Conservation (phyloP, 805 yeast species). For the Saccharomycopsis synnaedendra region DNA sequence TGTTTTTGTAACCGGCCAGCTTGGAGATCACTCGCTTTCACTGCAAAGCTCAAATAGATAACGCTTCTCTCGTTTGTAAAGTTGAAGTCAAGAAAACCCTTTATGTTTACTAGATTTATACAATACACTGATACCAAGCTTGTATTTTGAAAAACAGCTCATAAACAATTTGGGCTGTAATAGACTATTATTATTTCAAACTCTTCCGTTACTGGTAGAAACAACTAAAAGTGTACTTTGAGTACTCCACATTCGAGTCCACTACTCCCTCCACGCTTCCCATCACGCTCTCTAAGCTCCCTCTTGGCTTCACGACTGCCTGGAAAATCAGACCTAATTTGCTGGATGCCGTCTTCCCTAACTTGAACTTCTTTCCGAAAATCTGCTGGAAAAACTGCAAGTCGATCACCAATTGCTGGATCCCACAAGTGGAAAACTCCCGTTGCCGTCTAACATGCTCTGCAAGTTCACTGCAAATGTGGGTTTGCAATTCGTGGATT, state of each 20-base stretch:
- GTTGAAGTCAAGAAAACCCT: too few relatives aligned
- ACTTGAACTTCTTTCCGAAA: slow-evolving; percentile 9
- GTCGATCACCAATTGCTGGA: slow-evolving; percentile 42
- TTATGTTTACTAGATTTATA: too few relatives aligned
- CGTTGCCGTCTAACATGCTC: slow-evolving; percentile 29
- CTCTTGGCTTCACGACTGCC: slow-evolving; percentile 8
- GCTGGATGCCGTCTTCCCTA: slow-evolving; percentile 12
- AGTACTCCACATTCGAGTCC: slow-evolving; percentile 5
- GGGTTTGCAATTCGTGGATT: slow-evolving; percentile 33
- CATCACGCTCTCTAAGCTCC: slow-evolving; percentile 7
- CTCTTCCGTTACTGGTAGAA: neutral
- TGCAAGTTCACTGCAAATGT: slow-evolving; percentile 26
- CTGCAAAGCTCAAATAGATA: too few relatives aligned
- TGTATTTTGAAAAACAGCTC: too few relatives aligned
- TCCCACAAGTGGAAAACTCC: slow-evolving; percentile 25
- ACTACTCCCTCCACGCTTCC: slow-evolving; percentile 12
- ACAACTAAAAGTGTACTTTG: slow-evolving; percentile 3
- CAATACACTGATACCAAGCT: too few relatives aligned
- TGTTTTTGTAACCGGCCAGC: too few relatives aligned
- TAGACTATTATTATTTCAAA: too few relatives aligned
- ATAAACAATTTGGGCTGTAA: too few relatives aligned
- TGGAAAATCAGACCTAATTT: slow-evolving; percentile 8
- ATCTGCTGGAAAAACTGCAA: slow-evolving; percentile 35
- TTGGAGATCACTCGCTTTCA: too few relatives aligned
- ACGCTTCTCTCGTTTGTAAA: too few relatives aligned